These are phyloP conservation scores for Calonectria fujianensis DNA, from an alignment of 2,329 filamentous ascomycete species.

Conservation along the genomic window DNA sequence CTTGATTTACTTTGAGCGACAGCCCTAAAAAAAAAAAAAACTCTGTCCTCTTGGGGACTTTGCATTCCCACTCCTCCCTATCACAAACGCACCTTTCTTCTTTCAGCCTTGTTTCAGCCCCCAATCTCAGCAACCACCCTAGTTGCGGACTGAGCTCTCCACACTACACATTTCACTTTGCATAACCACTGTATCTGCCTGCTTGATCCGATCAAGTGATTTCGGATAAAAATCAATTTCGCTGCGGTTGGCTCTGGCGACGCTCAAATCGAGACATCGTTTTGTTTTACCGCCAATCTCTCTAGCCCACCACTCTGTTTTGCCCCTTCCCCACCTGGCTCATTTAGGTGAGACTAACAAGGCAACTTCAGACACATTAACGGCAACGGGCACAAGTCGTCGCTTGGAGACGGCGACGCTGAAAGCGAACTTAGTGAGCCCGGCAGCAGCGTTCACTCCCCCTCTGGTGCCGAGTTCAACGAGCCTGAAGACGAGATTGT, in stretches of 20 bases:
- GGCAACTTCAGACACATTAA: slow-evolving; percentile 53
- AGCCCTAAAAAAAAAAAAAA: slow-evolving; percentile 29
- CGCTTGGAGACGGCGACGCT: slow-evolving; percentile 63
- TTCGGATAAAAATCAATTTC: slow-evolving; percentile 26
- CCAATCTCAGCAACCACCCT: slow-evolving; percentile 26
- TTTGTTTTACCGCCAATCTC: slow-evolving; percentile 23
- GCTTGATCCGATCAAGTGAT: slow-evolving; percentile 30
- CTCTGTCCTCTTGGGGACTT: not conserved
- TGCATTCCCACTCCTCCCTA: slow-evolving; percentile 22
- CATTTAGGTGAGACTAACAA: slow-evolving; percentile 49
- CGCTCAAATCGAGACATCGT: slow-evolving; percentile 17
- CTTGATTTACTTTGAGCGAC: slow-evolving; percentile 13
- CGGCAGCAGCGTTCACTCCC: slow-evolving; percentile 59
- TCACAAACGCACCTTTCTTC: slow-evolving; percentile 27
- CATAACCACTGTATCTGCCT: not conserved
- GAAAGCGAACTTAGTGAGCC: slow-evolving; percentile 67
- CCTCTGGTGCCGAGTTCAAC: slow-evolving; percentile 62
- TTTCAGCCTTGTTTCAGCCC: slow-evolving; percentile 37
- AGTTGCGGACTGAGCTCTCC: slow-evolving; percentile 12
- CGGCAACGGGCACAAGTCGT: slow-evolving; percentile 57
- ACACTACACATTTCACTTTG: slow-evolving; percentile 6
- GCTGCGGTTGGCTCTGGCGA: slow-evolving; percentile 1
- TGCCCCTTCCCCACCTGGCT: slow-evolving; percentile 12
- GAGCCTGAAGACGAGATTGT: slow-evolving; percentile 73
- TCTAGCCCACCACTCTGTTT: slow-evolving; percentile 16